Base-by-base conservation (phyloP, 306 rosid species). In the Sicyos edulis region DNA sequence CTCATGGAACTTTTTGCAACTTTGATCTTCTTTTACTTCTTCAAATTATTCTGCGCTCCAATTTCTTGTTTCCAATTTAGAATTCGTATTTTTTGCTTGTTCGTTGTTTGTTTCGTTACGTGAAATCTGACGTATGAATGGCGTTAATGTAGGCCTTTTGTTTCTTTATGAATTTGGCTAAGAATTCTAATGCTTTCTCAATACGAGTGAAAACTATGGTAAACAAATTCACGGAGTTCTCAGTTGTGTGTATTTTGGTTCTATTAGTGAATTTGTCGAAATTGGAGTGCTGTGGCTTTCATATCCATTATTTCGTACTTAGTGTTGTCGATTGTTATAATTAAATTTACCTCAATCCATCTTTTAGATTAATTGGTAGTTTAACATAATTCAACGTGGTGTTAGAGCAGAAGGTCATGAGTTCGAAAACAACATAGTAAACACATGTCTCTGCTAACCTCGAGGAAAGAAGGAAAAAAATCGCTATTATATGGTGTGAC, bases 11-110 rank as follows among this genome's bases (percentile, higher is more conserved):
- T 19, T 44, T 45, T 20, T 45, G 49, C 21, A 29, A 15, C 14
- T 61, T 7, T 34, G 6, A 7, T 64, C 70, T 42, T 40, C 53
- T 64, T 40, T 64, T 64, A 7, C 50, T 62, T n/a, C 68, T 57
- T 59, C 65, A 1, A 0, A 24, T 62, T n/a, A 49, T 57, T 59
- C 65, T 6, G 0, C 13, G 6, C 47, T 0, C 45, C 20, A 10
- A 42, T 7, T 42, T 42, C 11, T 29, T 29, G 10, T 20, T 55
- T 20, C 61, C 20, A 3, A 20, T 55, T 22, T 32, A 17, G 14
- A 20, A 55, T 55, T 55, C 60, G 11, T 54, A 19, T 59, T 62
- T 49, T 40, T 64, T 17, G 40, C 52, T 5, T 8, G 26, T n/a
- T 40, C 16, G 9, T 62, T 62, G 12, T 61, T 2, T 61, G 45